Evolutionary conservation across 2,329 filamentous ascomycete genomes (phyloP).

Genomic region (Fusarium longipes): DNA sequence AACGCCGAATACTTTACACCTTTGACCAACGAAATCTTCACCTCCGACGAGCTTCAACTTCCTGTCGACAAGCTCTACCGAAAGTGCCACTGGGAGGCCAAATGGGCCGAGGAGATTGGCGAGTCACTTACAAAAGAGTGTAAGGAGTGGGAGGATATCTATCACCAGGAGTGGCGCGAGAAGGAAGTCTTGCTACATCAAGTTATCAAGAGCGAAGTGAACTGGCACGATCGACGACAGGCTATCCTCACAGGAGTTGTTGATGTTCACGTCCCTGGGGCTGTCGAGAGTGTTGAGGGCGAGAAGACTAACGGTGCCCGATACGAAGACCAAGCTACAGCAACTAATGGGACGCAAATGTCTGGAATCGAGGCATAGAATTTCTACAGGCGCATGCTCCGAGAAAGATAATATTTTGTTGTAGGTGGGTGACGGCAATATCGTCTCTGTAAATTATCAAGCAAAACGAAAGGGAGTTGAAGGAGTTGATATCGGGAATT

Average conservation of each 20-base stretch:
- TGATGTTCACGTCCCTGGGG: conserved; percentile 56
- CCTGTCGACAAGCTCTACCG: conserved; percentile 70
- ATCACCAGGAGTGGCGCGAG: conserved; percentile 79
- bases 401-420: too few species aligned
- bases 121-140: conserved; percentile 73
- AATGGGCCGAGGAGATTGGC: conserved; percentile 77
- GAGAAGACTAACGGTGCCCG: conserved; percentile 42
- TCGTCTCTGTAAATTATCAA: conserved; percentile 6
- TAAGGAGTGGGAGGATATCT: conserved; percentile 72
- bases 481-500: conserved; percentile 39
- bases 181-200: conserved; percentile 85
- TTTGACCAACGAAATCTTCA: conserved; percentile 70
- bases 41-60: conserved; percentile 71
- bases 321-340: conserved; percentile 19
- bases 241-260: conserved; percentile 63
- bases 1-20: conserved; percentile 69
- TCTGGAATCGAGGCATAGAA: conserved; percentile 8
- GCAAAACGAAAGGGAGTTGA: conserved; percentile 40
- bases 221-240: conserved; percentile 70
- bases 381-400: too few species aligned
- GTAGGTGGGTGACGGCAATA: too few species aligned
- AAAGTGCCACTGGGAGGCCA: conserved; percentile 76
- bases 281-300: conserved; percentile 43
- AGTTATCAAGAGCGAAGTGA: conserved; percentile 72
- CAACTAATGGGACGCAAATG: conserved; percentile 18